Evolutionary conservation across 140 eudicot species (phyloP).

Genomic region (Stevia rebaudiana): DNA sequence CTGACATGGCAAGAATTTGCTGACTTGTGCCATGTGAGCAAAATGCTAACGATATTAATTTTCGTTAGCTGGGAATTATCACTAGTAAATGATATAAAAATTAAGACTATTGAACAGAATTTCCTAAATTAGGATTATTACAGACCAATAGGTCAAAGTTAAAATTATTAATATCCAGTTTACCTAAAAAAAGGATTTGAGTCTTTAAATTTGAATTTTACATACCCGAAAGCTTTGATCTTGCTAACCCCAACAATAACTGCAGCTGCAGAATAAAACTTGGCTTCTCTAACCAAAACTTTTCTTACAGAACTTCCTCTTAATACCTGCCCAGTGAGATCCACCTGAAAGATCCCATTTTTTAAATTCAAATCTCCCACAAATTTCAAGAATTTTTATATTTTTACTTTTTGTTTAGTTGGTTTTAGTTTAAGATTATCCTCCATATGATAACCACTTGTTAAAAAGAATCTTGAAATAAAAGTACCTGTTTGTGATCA

Average conservation of each 20-base stretch:
- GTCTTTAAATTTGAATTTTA: constrained; percentile 1
- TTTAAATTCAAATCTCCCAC: not conserved
- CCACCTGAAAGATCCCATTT: constrained; percentile 46
- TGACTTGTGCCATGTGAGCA: too few relatives aligned
- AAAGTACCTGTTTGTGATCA: constrained; percentile 65
- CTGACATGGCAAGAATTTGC: too few relatives aligned
- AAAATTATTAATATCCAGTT: too few relatives aligned
- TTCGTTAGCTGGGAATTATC: too few relatives aligned
- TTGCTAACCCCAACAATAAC: constrained; percentile 67
- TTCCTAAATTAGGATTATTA: too few relatives aligned
- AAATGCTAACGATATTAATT: too few relatives aligned
- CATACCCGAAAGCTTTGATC: constrained; percentile 60
- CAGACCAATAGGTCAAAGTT: too few relatives aligned
- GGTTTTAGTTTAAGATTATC: too few relatives aligned
- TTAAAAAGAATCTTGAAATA: not conserved
- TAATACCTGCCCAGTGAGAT: constrained; percentile 44
- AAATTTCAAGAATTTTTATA: not conserved
- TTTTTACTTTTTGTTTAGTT: too few relatives aligned
- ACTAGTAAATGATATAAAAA: too few relatives aligned
- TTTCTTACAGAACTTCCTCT: constrained; percentile 70
- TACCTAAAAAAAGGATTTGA: not conserved
- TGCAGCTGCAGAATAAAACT: constrained; percentile 52
- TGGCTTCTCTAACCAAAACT: constrained; percentile 79
- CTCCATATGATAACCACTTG: not conserved
- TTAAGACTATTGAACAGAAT: too few relatives aligned